Base-by-base conservation (phyloP, 345 rosid genomes). In the Hibiscus trionum region DNA sequence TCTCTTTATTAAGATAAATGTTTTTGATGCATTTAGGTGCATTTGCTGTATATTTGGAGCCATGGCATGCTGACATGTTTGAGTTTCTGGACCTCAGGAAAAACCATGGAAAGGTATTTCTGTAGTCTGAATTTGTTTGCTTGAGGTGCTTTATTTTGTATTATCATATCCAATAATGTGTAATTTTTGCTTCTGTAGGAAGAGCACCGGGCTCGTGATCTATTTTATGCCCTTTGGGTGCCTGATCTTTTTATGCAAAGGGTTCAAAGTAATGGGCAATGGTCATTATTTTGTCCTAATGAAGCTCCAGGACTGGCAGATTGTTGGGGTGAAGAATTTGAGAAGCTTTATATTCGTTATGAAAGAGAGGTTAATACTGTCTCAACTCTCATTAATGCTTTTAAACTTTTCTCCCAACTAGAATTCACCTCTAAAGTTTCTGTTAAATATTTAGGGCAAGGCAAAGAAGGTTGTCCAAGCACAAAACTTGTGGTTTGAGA, bases 191-290 rank as follows among this genome's bases (percentile, higher is more conserved):
- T 73, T 0, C 11, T 79, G 65, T 29, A 93, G 98, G 96, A 93
- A 75, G 98, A 93, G 76, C 84, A 93, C 56, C 90, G 96, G 4
- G 95, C 98, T 62, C 83, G 96, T 53, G 96, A 93, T 80, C 80
- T 93, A 71, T 90, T 93, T 77, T 89, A 77, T 81, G 90, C 91
- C 31, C 90, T 93, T 17, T 93, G 98, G 98, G 85, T 93, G 2
- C 98, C 95, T 62, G 95, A 93, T 86, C 89, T 93, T 9, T 93
- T 93, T 71, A 93, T 93, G 98, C 84, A 90, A 80, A 86, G 98
- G 78, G 96, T 90, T 64, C 91, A 86, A 73, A 82, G 82, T 75
- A 82, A 88, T 81, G 96, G 88, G 11, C 59, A 57, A 7, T 93
- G 98, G 98, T 88, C 98, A 55, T 76, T 93, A 42, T 90, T 93